Conservation (phyloP, 179 eudicot species). For the Corrigiola litoralis region DNA sequence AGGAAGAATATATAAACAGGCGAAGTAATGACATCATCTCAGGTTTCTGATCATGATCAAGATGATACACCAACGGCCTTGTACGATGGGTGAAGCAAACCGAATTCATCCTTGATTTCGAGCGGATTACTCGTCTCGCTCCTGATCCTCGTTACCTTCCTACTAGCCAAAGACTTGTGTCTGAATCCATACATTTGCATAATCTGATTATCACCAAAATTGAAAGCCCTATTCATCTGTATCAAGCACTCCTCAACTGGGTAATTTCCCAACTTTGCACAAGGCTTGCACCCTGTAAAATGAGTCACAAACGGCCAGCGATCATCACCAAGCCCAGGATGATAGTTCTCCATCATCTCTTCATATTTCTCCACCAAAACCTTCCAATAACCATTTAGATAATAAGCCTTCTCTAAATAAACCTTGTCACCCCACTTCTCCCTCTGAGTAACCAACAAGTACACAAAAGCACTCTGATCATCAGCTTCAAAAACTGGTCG, state of each 20-base stretch:
- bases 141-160: constrained; percentile 7
- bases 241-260: constrained; percentile 23
- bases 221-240: constrained; percentile 21
- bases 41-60: neutral
- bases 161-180: constrained; percentile 11
- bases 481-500: constrained; percentile 25
- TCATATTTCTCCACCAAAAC: constrained; percentile 23
- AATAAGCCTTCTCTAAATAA: constrained; percentile 16
- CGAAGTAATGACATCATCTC: too few species aligned
- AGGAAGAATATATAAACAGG: too few species aligned
- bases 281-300: constrained; percentile 24
- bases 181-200: constrained; percentile 15
- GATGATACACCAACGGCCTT: constrained; percentile 4
- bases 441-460: constrained; percentile 14
- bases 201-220: constrained; percentile 17
- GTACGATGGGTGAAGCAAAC: constrained; percentile 6
- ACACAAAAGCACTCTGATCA: constrained; percentile 26
- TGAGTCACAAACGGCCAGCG: constrained; percentile 28
- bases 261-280: constrained; percentile 17
- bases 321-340: constrained; percentile 24
- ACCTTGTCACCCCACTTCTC: constrained; percentile 24
- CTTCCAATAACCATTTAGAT: constrained; percentile 21
- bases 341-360: constrained; percentile 20
- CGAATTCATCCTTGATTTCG: constrained; percentile 5
- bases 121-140: constrained; percentile 10